Evolutionary conservation across 352 stramenopile species (phyloP).

Genomic region (Pythium periplocum): DNA sequence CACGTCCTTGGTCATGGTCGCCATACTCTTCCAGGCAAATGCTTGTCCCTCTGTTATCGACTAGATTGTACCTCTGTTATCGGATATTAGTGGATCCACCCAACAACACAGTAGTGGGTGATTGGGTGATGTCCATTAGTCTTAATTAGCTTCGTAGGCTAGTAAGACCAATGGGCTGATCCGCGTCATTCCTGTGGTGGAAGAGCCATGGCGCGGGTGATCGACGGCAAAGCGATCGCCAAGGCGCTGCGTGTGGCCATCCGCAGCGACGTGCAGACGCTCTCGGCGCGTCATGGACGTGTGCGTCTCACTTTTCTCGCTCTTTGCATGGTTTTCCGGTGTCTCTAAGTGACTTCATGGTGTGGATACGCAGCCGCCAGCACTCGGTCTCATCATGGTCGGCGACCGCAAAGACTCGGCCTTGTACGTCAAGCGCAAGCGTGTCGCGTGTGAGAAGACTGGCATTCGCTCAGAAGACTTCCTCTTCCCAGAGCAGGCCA

Average conservation of each 20-base stretch:
- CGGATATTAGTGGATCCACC: no score
- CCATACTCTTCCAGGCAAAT: background rate
- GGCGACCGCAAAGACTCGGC: slow-evolving; percentile 94
- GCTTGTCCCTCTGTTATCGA: slow-evolving; percentile 2
- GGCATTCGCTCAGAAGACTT: slow-evolving; percentile 92
- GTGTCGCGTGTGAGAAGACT: slow-evolving; percentile 92
- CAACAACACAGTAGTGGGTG: slow-evolving; percentile 5
- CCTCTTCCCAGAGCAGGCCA: slow-evolving; percentile 57
- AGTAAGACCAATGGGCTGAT: no score
- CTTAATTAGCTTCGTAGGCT: no score
- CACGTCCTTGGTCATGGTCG: slow-evolving; percentile 10
- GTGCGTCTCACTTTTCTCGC: slow-evolving; percentile 16
- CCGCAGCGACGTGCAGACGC: slow-evolving; percentile 49
- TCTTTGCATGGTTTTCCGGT: background rate
- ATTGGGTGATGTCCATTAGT: background rate
- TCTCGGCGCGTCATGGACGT: slow-evolving; percentile 42
- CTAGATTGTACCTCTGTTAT: no score
- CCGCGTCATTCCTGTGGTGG: slow-evolving; percentile 1
- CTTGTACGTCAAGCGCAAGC: slow-evolving; percentile 99
- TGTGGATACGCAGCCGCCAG: slow-evolving; percentile 58
- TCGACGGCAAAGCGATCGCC: slow-evolving; percentile 69
- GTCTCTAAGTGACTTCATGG: slow-evolving; percentile 1
- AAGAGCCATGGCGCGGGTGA: slow-evolving; percentile 32
- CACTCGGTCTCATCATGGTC: slow-evolving; percentile 98
- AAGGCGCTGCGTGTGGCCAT: slow-evolving; percentile 54